Conservation (phyloP, 1,284 basidiomycete species). For the Cutaneotrichosporon cavernicola region DNA sequence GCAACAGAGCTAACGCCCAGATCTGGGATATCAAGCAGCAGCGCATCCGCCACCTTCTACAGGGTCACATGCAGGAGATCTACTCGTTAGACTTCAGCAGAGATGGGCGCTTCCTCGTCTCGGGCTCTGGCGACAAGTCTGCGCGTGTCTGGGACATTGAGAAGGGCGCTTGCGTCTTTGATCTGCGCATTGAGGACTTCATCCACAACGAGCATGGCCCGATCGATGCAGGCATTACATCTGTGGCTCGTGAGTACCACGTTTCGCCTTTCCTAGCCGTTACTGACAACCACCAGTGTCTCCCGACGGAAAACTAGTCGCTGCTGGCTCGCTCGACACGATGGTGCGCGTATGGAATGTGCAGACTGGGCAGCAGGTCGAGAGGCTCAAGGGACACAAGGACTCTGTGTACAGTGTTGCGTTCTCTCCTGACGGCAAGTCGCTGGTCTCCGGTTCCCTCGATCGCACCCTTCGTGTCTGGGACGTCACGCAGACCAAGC, state of each 20-base stretch:
- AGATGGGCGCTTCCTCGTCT: conserved; percentile 79
- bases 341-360: conserved; percentile 86
- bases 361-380: conserved; percentile 66
- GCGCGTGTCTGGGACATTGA: conserved; percentile 85
- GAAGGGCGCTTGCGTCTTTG: conserved; percentile 59
- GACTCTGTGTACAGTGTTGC: conserved; percentile 80
- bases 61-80: conserved; percentile 85
- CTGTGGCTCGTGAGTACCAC: conserved; percentile 49
- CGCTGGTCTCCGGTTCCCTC: conserved; percentile 74
- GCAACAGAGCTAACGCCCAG: conserved; percentile 51
- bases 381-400: conserved; percentile 73
- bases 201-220: conserved; percentile 57
- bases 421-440: conserved; percentile 78
- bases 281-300: conserved; percentile 60
- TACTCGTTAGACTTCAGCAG: conserved; percentile 84
- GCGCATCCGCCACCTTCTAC: conserved; percentile 69
- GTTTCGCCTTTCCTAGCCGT: background rate
- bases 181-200: conserved; percentile 55
- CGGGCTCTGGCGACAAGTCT: conserved; percentile 83
- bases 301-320: conserved; percentile 74
- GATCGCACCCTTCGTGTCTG: conserved; percentile 86
- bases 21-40: conserved; percentile 83
- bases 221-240: conserved; percentile 72
- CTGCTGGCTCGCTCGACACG: conserved; percentile 78
- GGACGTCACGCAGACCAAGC: conserved; percentile 62